A percentile compares a stretch with the other conserved stretches of the same genome.
Conservation (phyloP, 2,329 filamentous ascomycete species). For the Pseudogymnoascus sp. region DNA sequence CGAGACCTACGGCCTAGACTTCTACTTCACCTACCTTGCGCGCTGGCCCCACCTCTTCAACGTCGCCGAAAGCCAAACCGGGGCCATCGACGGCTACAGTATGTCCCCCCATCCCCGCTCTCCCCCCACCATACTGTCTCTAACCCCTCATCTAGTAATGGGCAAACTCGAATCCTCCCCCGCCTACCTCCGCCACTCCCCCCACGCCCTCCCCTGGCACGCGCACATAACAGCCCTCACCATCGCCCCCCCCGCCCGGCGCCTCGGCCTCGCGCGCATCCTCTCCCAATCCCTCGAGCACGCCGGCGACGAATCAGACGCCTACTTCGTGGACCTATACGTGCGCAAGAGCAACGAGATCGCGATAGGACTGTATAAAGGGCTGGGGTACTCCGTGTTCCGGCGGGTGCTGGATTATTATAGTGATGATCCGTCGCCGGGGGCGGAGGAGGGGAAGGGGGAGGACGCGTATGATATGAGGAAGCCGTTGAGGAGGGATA, state of each 20-base stretch:
- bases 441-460: constrained; percentile 58
- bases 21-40: constrained; percentile 92
- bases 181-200: constrained; percentile 61
- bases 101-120: constrained; percentile 30
- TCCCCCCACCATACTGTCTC: neutral
- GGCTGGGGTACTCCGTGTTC: constrained; percentile 87
- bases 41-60: constrained; percentile 95
- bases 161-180: constrained; percentile 90
- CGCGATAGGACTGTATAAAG: constrained; percentile 81
- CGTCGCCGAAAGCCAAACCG: constrained; percentile 75
- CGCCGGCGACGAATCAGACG: constrained; percentile 71
- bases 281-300: constrained; percentile 73
- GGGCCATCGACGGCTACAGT: constrained; percentile 95
- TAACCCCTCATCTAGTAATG: constrained; percentile 57
- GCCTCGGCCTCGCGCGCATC: constrained; percentile 77
- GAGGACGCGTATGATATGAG: constrained; percentile 98
- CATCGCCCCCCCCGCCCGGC: constrained; percentile 75
- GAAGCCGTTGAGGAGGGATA: constrained; percentile 78
- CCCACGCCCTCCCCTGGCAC: constrained; percentile 98
- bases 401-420: constrained; percentile 88
- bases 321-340: constrained; percentile 95
- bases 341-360: constrained; percentile 81
- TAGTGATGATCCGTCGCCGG: constrained; percentile 66
- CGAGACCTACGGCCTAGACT: constrained; percentile 93
- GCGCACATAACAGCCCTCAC: constrained; percentile 95